Evolutionary conservation across 2,329 filamentous ascomycete species (phyloP).

Genomic region (Pyricularia sp.): DNA sequence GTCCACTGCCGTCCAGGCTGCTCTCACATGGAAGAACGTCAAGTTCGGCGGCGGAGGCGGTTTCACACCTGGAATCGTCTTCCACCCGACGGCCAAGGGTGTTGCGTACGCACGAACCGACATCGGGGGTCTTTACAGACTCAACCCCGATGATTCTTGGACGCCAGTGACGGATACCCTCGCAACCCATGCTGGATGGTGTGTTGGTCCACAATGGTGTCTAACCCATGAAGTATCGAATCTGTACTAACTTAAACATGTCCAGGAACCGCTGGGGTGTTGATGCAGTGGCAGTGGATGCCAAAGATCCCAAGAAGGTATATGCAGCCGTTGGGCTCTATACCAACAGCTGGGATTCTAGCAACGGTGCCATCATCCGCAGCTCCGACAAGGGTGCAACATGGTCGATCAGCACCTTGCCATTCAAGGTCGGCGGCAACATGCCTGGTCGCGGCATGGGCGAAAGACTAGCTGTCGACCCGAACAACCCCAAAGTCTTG

Average conservation of each 20-base stretch:
- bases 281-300: slow-evolving; percentile 46
- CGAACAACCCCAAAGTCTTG: slow-evolving; percentile 44
- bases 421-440: slow-evolving; percentile 53
- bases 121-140: slow-evolving; percentile 46
- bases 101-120: slow-evolving; percentile 47
- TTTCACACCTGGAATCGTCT: slow-evolving; percentile 47
- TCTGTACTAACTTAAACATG: background rate
- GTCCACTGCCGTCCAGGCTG: slow-evolving; percentile 18
- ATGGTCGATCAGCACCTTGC: slow-evolving; percentile 37
- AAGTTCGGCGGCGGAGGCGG: slow-evolving; percentile 46
- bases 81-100: slow-evolving; percentile 40
- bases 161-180: slow-evolving; percentile 40
- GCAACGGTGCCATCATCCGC: slow-evolving; percentile 42
- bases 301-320: slow-evolving; percentile 38
- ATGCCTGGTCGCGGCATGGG: slow-evolving; percentile 53
- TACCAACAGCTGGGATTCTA: slow-evolving; percentile 51
- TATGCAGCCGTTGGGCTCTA: slow-evolving; percentile 48
- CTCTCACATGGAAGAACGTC: slow-evolving; percentile 37
- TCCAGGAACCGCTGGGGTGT: slow-evolving; percentile 46
- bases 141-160: slow-evolving; percentile 47
- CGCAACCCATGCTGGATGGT: slow-evolving; percentile 34
- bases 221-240: background rate
- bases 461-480: slow-evolving; percentile 49
- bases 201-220: slow-evolving; percentile 6
- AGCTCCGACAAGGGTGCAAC: slow-evolving; percentile 44